Evolutionary conservation across 768 basidiomycete genomes (phyloP).

Genomic region (Kwoniella newhampshirensis): DNA sequence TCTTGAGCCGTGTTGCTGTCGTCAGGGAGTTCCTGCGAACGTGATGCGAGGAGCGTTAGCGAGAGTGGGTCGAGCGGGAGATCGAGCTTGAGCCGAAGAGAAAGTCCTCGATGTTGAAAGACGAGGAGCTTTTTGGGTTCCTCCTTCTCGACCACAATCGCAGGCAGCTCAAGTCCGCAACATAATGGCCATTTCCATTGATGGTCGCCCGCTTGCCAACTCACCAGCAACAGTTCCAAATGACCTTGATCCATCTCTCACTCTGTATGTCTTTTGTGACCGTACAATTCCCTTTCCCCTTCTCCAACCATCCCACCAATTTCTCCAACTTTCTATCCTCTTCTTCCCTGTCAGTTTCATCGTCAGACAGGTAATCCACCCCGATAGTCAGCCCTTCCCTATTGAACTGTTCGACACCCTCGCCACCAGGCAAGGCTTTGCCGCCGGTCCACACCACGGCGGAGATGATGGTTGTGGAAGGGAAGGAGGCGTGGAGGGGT

Average conservation of each 20-base stretch:
- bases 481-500: slow-evolving; percentile 45
- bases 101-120: too few species aligned
- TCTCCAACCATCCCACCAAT: slow-evolving; percentile 31
- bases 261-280: slow-evolving; percentile 46
- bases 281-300: slow-evolving; percentile 39
- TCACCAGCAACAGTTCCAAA: slow-evolving; percentile 39
- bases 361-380: slow-evolving; percentile 37
- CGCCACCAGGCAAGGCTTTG: slow-evolving; percentile 20
- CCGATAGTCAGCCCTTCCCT: slow-evolving; percentile 48
- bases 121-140: too few species aligned
- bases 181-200: too few species aligned
- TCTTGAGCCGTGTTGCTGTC: slow-evolving; percentile 43
- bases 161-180: too few species aligned
- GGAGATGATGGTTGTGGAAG: slow-evolving; percentile 46
- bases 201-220: too few species aligned
- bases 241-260: slow-evolving; percentile 52
- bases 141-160: too few species aligned
- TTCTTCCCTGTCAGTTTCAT: slow-evolving; percentile 24
- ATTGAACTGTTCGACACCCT: slow-evolving; percentile 49
- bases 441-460: slow-evolving; percentile 52
- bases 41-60: background rate
- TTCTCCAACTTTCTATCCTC: slow-evolving; percentile 38
- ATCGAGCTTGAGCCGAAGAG: too few species aligned
- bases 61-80: background rate
- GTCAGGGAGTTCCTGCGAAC: slow-evolving; percentile 45